Evolutionary conservation across 139 green algal genomes (phyloP), one percentile per base, ranked within the genome.

Genomic region (Auxenochlorella pyrenoidosa): DNA sequence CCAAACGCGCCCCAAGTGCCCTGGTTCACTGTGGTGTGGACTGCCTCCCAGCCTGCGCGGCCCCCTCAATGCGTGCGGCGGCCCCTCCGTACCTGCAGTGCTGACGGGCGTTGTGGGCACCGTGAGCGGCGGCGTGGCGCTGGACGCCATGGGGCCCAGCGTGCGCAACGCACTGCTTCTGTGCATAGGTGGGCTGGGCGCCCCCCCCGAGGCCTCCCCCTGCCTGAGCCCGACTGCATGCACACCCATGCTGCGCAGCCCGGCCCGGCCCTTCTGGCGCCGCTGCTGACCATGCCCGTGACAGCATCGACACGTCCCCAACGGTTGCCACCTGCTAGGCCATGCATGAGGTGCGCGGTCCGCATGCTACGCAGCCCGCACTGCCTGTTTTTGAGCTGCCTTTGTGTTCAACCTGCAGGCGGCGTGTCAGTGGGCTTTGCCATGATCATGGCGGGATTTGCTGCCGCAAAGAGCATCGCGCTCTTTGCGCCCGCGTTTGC

Each of bases 111-210:
- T 94, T 10, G 21, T 87, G 28, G 87, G 89, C 73, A 88, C 84
- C 21, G 36, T 88, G 41, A 41, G 40, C 22, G 97, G 97, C 32
- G 97, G 97, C n/a, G 18, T 96, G 32, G 24, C 92, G 32, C 88
- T 99, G 75, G 97, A 99, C 89, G 28, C 38, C 0, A 43, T 96
- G 22, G 96, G 95, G 16, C 83, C 90, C 40, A 94, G 89, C 19
- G 79, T 97, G 66, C 84, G 80, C 8, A 94, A 92, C 40, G 93
- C 93, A 8, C 88, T 94, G n/a, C 38, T 91, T 22, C 82, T 97
- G 3, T 97, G 94, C 80, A 91, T 87, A 1, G 44, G 78, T 72
- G 78, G 4, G 75, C 26, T 3, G 3, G n/a, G n/a, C n/a, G n/a
- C n/a, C 75, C 28, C 30, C 5, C 43, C 2, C 26, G 26, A 5